A percentile compares a stretch with the other conserved stretches of the same genome.
phyloP scores from a whole-genome alignment of 257 asterid genomes.

The Solanum arcanum region DNA sequence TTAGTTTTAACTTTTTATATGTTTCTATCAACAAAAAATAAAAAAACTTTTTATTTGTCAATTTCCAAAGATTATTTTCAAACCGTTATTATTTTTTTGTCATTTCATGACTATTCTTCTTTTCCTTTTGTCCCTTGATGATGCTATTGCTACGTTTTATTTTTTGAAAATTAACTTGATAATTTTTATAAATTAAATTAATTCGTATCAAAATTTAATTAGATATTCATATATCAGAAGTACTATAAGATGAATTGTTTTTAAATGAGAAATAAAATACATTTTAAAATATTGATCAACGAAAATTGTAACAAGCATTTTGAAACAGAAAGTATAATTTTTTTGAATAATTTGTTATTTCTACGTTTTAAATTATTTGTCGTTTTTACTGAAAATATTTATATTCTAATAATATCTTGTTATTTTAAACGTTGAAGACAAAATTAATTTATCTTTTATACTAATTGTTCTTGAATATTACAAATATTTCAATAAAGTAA shows the following conservation, averaged over 20 bases:
- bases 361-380: not conserved
- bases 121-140: not conserved
- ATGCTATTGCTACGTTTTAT: no score
- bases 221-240: not conserved
- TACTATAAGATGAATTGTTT: not conserved
- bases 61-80: not conserved
- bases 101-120: not conserved
- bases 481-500: not conserved
- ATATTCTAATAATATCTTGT: not conserved
- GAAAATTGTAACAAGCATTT: not conserved
- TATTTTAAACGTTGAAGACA: not conserved
- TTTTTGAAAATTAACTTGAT: not conserved
- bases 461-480: not conserved
- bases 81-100: not conserved
- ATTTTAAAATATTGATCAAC: not conserved
- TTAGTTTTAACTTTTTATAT: not conserved
- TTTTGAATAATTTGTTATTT: not conserved
- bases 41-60: not conserved
- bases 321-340: not conserved
- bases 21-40: not conserved
- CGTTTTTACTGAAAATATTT: not conserved
- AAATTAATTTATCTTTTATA: not conserved
- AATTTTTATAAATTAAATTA: not conserved
- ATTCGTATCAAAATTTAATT: not conserved
- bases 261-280: not conserved